Base-by-base conservation (phyloP, 176 grass and related monocot species). In the Guadua angustifolia region DNA sequence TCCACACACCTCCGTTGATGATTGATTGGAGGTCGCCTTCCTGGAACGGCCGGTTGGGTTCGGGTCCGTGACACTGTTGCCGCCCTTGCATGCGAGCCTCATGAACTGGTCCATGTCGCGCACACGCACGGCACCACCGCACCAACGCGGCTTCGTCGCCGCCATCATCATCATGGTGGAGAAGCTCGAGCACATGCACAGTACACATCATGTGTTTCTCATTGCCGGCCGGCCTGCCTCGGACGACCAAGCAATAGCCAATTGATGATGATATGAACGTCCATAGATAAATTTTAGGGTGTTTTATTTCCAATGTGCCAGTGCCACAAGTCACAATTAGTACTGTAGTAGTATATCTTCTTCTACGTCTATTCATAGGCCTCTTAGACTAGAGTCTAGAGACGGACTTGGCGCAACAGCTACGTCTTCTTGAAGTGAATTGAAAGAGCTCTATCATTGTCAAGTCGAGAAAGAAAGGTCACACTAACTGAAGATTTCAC, bases 71-170 rank as follows among this genome's bases (percentile, higher is more conserved):
- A 40, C 51, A n/a, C 64, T 14, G 70, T 50, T 3, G 64, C 5
- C 7, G 68, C 5, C 38, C 68, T 56, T 60, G 81, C 82, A 58
- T 67, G 82, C 82, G 52, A 75, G 70, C 70, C 62, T 74, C 87
- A 49, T 82, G 8, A 79, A 51, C 72, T 73, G 88, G 84, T 82
- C 84, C 79, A 66, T 71, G 73, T 35, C 56, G 76, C n/a, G 40
- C 17, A 5, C 77, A 13, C 77, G 18, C 76, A 58, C 87, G 69
- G 59, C 38, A 59, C 61, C 83, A 25, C 64, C 21, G 16, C 71
- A 7, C 10, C 18, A 44, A 18, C 39, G n/a, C 38, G 14, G 9
- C 59, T 8, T 16, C 66, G 32, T 46, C 62, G 78, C 50, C 79
- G 70, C 38, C 66, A 1, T 60, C 87, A 24, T 69, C 82, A 24